phyloP scores from a whole-genome alignment of 2,329 filamentous ascomycete genomes.

The Incumbomyces delicatus region DNA sequence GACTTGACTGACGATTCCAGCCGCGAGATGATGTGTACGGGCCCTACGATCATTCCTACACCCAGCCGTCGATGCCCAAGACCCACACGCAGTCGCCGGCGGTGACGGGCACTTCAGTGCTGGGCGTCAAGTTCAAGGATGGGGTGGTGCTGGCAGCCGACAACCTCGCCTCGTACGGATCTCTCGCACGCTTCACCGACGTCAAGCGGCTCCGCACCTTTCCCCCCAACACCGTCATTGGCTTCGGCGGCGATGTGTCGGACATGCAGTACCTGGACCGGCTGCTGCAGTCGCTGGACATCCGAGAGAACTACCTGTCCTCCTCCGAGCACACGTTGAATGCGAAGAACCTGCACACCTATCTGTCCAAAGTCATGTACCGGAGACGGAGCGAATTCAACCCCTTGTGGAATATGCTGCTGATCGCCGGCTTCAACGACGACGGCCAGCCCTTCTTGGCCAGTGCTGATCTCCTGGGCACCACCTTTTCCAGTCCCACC shows the following conservation, averaged over 20 bases:
- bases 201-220: constrained; percentile 91
- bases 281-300: constrained; percentile 74
- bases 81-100: constrained; percentile 86
- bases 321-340: constrained; percentile 50
- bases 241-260: constrained; percentile 92
- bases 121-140: constrained; percentile 91
- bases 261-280: constrained; percentile 99
- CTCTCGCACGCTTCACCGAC: constrained; percentile 89
- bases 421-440: constrained; percentile 81
- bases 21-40: constrained; percentile 97
- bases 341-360: constrained; percentile 92
- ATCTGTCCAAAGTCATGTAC: constrained; percentile 93
- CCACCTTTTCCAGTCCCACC: constrained; percentile 77
- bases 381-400: constrained; percentile 90
- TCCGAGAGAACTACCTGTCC: constrained; percentile 73
- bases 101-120: constrained; percentile 91
- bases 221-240: constrained; percentile 71
- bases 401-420: constrained; percentile 91
- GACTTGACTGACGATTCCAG: constrained; percentile 42
- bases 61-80: constrained; percentile 60
- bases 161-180: constrained; percentile 98
- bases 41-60: constrained; percentile 77
- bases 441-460: constrained; percentile 78
- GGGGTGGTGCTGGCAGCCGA: constrained; percentile 95
- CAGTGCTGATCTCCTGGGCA: constrained; percentile 82